Evolutionary conservation across 306 rosid species (phyloP), one percentile per base, ranked within the genome.

Genomic region (Cucurbita argyrosperma): DNA sequence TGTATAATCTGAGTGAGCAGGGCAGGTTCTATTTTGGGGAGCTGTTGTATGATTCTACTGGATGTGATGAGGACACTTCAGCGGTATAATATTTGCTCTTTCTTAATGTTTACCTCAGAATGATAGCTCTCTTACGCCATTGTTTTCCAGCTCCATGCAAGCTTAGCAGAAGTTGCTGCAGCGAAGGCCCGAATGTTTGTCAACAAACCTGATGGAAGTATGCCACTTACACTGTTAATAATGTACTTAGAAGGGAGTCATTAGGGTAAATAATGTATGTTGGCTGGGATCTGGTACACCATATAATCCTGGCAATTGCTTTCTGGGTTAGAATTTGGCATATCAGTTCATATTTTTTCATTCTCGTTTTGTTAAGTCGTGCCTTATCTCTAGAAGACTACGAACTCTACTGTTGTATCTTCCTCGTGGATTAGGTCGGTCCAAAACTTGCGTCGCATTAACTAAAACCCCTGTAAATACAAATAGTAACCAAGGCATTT

Each of bases 151-250:
- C 80, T 94, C 88, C 99, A 94, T 76, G 72, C 90, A 42, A 96
- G 92, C 80, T 89, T 94, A 79, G 98, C 96, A 61, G 97, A 94
- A 83, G 96, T 91, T 76, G 99, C 99, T 80, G 98, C 98, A 82
- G 98, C 91, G 52, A 94, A 94, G 92, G 99, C 99, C 67, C 91
- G 97, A 75, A 94, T 94, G 97, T 94, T 94, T 84, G 77, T 89
- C 61, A 90, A 94, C 95, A 91, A 94, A 86, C 99, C 99, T 47
- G 99, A 94, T 83, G 99, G 99, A 91, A 94, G 96, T 94, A 88
- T 66, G 83, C 80, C 82, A 63, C 63, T 39, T 59, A 18, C 54
- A 52, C 71, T 51, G 23, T 50, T 80, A 56, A 38, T 69, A 58
- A 46, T 56, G 23, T 46, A 19, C 35, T 46, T 67, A n/a, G 23